phyloP scores from a whole-genome alignment of 208 protist genomes.

The Wallacemonas collosoma region DNA sequence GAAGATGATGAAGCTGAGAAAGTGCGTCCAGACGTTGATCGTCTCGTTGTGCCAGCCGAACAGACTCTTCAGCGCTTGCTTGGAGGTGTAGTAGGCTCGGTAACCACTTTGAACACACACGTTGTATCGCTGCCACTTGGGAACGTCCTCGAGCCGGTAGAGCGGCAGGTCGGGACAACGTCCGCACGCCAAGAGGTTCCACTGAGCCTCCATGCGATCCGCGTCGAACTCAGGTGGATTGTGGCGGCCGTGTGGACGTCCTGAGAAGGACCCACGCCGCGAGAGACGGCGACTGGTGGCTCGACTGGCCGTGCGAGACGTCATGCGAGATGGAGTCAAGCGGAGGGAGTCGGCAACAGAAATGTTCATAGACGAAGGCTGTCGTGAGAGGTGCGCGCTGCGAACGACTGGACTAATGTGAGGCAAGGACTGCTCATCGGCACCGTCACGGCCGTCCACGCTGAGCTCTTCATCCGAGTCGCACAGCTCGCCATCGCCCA shows the following conservation, averaged over 20 bases:
- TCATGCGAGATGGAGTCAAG: background rate
- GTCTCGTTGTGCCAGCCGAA: slow-evolving; percentile 87
- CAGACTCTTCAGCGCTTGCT: slow-evolving; percentile 59
- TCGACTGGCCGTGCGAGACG: background rate
- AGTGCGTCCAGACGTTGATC: slow-evolving; percentile 86
- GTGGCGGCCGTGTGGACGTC: slow-evolving; percentile 1
- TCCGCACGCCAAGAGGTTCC: slow-evolving; percentile 22
- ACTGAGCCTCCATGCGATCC: slow-evolving; percentile 17
- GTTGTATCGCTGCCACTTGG: slow-evolving; percentile 49
- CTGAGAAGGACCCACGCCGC: slow-evolving; percentile 1
- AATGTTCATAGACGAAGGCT: background rate
- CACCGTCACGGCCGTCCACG: background rate
- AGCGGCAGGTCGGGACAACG: slow-evolving; percentile 39
- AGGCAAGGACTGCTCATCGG: background rate
- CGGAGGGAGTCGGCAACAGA: background rate
- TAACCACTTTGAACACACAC: slow-evolving; percentile 61
- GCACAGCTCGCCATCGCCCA: background rate
- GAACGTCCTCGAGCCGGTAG: slow-evolving; percentile 43
- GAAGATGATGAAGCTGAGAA: slow-evolving; percentile 70
- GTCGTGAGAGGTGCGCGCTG: background rate
- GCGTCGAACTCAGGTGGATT: slow-evolving; percentile 16
- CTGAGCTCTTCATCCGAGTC: slow-evolving; percentile 2
- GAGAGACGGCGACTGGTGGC: background rate
- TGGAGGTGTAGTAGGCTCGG: slow-evolving; percentile 65
- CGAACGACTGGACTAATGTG: background rate